Base-by-base conservation (phyloP, 805 yeast genomes). In the Candida michaelii region DNA sequence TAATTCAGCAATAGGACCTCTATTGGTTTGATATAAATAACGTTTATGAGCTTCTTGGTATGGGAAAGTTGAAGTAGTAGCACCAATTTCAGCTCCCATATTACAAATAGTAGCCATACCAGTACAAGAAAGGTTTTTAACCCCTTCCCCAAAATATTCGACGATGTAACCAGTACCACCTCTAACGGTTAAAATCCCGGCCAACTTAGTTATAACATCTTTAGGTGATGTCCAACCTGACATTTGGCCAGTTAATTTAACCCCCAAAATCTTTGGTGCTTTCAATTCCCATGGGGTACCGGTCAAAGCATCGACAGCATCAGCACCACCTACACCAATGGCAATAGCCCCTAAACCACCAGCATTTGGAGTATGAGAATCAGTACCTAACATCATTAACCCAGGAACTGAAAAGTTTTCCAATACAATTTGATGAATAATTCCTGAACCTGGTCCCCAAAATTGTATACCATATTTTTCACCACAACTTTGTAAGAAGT, bases 51-150 rank as follows among this genome's bases (percentile, higher is more conserved):
- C 83, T 39, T 77, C 80, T 58, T 85, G 89, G 79, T 82, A 91
- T 49, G 99, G 99, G 89, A 93, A 93, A 44, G 88, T 81, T 17
- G 98, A 91, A 33, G 99, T 93, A 29, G 99, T 93, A 33, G 99
- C 99, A 68, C 99, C 99, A 45, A 93, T 89, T 72, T 93, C 99
- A 42, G 99, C 99, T 64, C 99, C 99, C 99, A 93, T 93, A 70
- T 93, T 93, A 79, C 98, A 91, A 65, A 93, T 91, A 47, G 99
- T 93, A 48, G 96, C 99, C 99, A 93, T 93, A 73, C 99, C 99
- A 27, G 99, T 93, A 74, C 96, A 89, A 17, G 95, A 84, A 58
- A 93, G 79, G 42, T 85, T 73, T 48, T 83, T 74, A 35, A 89
- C 95, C 72, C 99, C 99, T 42, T 83, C 89, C 61, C 99, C 99